Evolutionary conservation across 192 early-diverging fungal species (phyloP), one percentile per base, ranked within the genome.

Genomic region (Phycomyces blakesleeanus): DNA sequence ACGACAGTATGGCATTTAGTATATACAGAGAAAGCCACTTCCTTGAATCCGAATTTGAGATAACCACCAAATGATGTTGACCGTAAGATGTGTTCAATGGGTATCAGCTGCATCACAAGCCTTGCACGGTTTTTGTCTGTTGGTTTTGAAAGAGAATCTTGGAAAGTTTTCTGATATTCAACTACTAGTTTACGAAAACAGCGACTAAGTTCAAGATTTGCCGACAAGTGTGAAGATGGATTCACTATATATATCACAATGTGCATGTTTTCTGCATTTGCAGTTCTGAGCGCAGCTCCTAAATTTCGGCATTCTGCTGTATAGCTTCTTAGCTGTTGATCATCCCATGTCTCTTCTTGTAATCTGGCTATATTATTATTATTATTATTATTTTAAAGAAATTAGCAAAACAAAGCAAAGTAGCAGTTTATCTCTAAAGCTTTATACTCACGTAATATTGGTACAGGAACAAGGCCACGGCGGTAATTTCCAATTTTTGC

Each of bases 21-120:
- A 39, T 82, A 82, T 16, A 82, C 78, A 14, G 81, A 68, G 50
- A 82, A 82, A 4, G 78, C 81, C 53, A 82, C 78, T 22, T 82
- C 81, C 34, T 75, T 70, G 2, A 82, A 63, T 7, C 81, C 81
- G 60, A 77, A 78, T 25, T 77, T 77, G 10, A 74, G 59, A 40
- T 76, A 82, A 0, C 78, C 76, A 57, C 81, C 81, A 68, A 82
- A 82, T 0, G 68, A 75, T 8, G 76, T 72, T 0, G 69, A 68
- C 40, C 77, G 67, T 12, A 82, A 37, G 0, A 82, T 63, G 55
- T 82, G 81, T 34, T 82, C 78, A 20, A 82, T 76, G 1, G 81
- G 81, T 21, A 82, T 59, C 27, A 82, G 18, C 39, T 82, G 81
- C 55, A 82, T 24, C 5, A 74, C 78, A 1, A 82, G 60, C 10